Evolutionary conservation across 2,329 filamentous ascomycete genomes (phyloP), one percentile per base, ranked within the genome.

Genomic region (Didymella pinodella): DNA sequence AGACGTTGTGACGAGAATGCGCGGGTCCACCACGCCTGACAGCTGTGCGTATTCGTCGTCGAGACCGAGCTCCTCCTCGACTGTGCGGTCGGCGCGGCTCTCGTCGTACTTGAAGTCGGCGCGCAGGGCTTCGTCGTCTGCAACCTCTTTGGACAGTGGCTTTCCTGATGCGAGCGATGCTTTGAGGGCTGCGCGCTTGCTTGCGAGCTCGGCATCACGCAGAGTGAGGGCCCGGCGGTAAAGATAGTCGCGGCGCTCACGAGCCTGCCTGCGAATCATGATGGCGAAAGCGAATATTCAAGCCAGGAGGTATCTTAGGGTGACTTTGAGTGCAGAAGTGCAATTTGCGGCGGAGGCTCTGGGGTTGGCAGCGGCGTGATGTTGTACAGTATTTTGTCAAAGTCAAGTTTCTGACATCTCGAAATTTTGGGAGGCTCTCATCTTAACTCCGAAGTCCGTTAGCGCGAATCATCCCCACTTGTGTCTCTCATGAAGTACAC

Each of bases 91-190:
- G 22, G 85, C 84, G 25, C 87, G 82, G 4, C 92, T 91, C 78
- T 97, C 94, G 75, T 99, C 95, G 76, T 94, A 99, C 74, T 93
- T 93, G 80, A 90, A 97, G 75, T 98, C 92, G 73, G 91, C 89
- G 43, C 93, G 87, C 54, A 99, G 80, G 29, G 85, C 76, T 77
- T 92, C 92, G 79, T 99, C 94, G 72, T 96, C 90, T 54, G 93
- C 92, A 65, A 98, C 91, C 34, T 85, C 83, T 25, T 90, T 86
- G 67, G 94, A 90, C 47, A 97, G 81, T 8, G 92, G 90, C 74
- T 95, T 96, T 65, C 95, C 95, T 10, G 91, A 92, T 22, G 95
- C 94, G 49, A 98, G 84, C 10, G 93, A 93, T 32, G 89, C 88
- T 75, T 93, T 90, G 54, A 99, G 81, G 75, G 96, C 91, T 38